Evolutionary conservation across 176 grass and related monocot species (phyloP), one percentile per base, ranked within the genome.

Genomic region (Miscanthus lutarioriparius): DNA sequence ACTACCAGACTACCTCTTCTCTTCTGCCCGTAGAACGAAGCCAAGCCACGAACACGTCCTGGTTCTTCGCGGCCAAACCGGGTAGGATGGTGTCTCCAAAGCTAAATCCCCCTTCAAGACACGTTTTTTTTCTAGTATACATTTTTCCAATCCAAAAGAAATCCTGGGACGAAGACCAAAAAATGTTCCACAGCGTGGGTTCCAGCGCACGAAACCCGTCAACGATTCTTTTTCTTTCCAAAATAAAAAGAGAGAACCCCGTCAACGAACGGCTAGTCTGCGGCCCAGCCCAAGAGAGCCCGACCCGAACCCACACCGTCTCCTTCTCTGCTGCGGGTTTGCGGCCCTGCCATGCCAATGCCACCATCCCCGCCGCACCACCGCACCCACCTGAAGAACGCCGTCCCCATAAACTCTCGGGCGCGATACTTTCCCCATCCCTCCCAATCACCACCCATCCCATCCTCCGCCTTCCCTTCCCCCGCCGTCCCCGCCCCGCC

Each of bases 371-470:
- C 65, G 20, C 19, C 54, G 39, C 70, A 38, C 20, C 85, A 47
- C 77, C 77, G n/a, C 59, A 27, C 36, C 7, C 47, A 76, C 72
- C 36, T 49, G 86, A 69, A 63, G 36, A 87, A 87, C 79, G 22
- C 43, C 36, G 2, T 71, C 37, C 70, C 58, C 69, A 44, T 74
- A 74, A 74, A 47, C 26, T 45, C 58, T 41, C 37, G 13, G 27
- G 15, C 73, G 7, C 16, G 30, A 32, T 23, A 77, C 83, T 72
- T 85, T 82, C 83, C 83, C 79, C 67, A 17, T 64, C 76, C 72
- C 47, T 63, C 38, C 47, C 26, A 4, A 8, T 64, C 30, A n/a
- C 84, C 30, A n/a, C 84, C 3, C 1, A 5, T 36, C 20, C 40
- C 15, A 23, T 0, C 33, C 67, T 48, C 45, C 49, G 44, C 44